Evolutionary conservation across 2,329 filamentous ascomycete genomes (phyloP).

Genomic region (Periconia macrospinosa): DNA sequence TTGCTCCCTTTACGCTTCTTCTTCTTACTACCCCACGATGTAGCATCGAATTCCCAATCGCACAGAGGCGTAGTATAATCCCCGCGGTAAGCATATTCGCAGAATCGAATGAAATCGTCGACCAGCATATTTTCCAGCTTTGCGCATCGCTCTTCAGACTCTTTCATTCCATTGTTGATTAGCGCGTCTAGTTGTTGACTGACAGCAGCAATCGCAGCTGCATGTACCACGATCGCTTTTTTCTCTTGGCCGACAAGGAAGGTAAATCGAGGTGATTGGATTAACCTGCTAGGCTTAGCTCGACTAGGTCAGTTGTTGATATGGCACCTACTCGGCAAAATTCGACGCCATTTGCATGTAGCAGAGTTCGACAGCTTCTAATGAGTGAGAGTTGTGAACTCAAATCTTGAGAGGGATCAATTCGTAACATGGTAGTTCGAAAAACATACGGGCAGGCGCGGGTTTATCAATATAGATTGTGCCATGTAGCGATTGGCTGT

Average conservation of each 20-base stretch:
- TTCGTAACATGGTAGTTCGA: too few relatives aligned
- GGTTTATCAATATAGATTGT: too few relatives aligned
- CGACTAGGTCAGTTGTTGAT: neutral
- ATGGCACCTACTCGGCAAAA: too few relatives aligned
- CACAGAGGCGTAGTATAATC: slow-evolving; percentile 25
- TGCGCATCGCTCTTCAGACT: slow-evolving; percentile 17
- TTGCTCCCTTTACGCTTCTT: too few relatives aligned
- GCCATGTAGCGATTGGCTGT: too few relatives aligned
- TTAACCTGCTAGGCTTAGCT: slow-evolving; percentile 18
- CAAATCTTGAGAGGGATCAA: too few relatives aligned
- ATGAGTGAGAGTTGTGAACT: too few relatives aligned
- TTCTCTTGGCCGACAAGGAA: slow-evolving; percentile 21
- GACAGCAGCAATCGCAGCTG: slow-evolving; percentile 21
- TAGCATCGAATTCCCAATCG: too few relatives aligned
- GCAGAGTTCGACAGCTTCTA: too few relatives aligned
- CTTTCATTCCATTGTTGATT: slow-evolving; percentile 23
- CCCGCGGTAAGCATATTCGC: slow-evolving; percentile 27
- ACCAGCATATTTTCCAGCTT: slow-evolving; percentile 18
- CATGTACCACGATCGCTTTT: slow-evolving; percentile 22
- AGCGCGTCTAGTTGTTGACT: slow-evolving; percentile 19
- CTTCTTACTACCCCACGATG: too few relatives aligned
- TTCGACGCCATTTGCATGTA: too few relatives aligned
- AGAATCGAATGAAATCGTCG: slow-evolving; percentile 28
- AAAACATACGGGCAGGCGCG: too few relatives aligned
- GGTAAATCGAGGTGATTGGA: slow-evolving; percentile 25